Evolutionary conservation across 1,284 basidiomycete genomes (phyloP), one percentile per base, ranked within the genome.

Genomic region (Meripilus lineatus): DNA sequence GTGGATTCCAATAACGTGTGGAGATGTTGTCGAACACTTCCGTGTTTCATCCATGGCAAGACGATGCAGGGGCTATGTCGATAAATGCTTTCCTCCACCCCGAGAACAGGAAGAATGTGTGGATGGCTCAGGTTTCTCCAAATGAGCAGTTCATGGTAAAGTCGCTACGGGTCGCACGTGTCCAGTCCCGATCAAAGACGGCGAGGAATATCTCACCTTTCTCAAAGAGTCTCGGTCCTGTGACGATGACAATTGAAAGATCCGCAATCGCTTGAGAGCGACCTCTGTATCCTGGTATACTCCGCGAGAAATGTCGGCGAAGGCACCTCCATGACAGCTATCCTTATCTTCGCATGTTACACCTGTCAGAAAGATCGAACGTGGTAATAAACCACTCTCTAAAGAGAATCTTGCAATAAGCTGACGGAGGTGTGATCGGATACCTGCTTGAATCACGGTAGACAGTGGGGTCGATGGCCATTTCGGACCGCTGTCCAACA

Each of bases 1-100:
- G 23, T 23, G n/a, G 7, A 21, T 5, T 21, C 21, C 17, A 24
- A 35, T 11, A 42, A n/a, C 4, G 3, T 3, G 15, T 42, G 20
- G 11, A 42, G 21, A 7, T 22, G 17, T 15, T 42, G 30, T 18
- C 41, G 4, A 22, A 42, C 36, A 35, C 21, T 42, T 20, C 41
- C 41, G 20, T 42, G 21, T n/a, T 22, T 18, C 41, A 42, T 42
- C 41, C 41, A 42, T 22, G 41, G 41, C 14, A 25, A 28, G 17
- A 42, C 33, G 32, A 42, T 42, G 22, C 41, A 42, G 14, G 26
- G 26, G 6, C 17, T n/a, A 11, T n/a, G 18, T 15, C n/a, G 3
- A 33, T 35, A 42, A 8, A 28, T 20, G 3, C 22, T 20, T 11
- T 23, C 13, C 14, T 42, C 41, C 21, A 42, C 36, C 3, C 41